Percentiles rank a stretch among this genome's conserved stretches.
Evolutionary conservation across 495 filamentous ascomycete genomes (phyloP).

Genomic region (Lasiosphaeria hispida): DNA sequence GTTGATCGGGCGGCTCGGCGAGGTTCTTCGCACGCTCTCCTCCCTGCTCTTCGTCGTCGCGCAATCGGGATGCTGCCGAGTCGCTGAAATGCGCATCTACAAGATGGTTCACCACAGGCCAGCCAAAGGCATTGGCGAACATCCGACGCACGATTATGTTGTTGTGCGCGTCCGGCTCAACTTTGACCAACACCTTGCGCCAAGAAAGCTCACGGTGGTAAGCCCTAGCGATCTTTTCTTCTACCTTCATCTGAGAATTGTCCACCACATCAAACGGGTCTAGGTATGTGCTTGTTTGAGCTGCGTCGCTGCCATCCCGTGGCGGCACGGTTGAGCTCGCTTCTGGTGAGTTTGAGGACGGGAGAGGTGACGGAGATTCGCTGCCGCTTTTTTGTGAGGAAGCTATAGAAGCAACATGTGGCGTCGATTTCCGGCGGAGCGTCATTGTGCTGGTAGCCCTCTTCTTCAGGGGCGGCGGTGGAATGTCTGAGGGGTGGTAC

Average conservation of each 20-base stretch:
- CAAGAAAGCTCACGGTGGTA: conserved; percentile 88
- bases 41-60: conserved; percentile 52
- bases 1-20: conserved; percentile 33
- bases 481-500: conserved; percentile 91
- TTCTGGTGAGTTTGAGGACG: conserved; percentile 17
- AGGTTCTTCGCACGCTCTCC: conserved; percentile 42
- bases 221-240: conserved; percentile 95
- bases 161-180: conserved; percentile 97
- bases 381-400: neutral
- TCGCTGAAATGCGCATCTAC: conserved; percentile 90
- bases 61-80: conserved; percentile 53
- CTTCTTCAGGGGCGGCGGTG: conserved; percentile 68
- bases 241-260: conserved; percentile 71
- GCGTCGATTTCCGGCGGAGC: conserved; percentile 29
- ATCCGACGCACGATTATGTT: conserved; percentile 94
- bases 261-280: conserved; percentile 49
- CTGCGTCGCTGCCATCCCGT: conserved; percentile 38
- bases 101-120: conserved; percentile 92
- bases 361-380: conserved; percentile 16
- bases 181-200: conserved; percentile 92
- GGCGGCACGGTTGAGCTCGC: conserved; percentile 23
- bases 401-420: neutral
- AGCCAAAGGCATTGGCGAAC: conserved; percentile 96
- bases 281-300: conserved; percentile 35
- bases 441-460: conserved; percentile 39